Evolutionary conservation across 495 filamentous ascomycete genomes (phyloP).

Genomic region (Podospora appendiculata): DNA sequence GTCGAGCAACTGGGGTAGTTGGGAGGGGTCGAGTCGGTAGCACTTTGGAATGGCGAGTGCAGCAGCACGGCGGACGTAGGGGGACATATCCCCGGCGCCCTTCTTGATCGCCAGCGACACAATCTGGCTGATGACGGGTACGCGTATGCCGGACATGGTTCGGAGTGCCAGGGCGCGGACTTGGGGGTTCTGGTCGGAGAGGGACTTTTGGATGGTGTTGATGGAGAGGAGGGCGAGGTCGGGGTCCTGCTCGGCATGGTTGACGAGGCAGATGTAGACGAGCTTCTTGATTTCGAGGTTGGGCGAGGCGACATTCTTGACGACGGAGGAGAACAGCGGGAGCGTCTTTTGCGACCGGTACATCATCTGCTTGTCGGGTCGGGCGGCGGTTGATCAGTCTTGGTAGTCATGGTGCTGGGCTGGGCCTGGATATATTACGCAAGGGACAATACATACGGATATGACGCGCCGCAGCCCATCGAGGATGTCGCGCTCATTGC

Average conservation of each 20-base stretch:
- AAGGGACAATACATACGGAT: slow-evolving; percentile 50
- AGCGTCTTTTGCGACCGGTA: slow-evolving; percentile 77
- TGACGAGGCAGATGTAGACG: slow-evolving; percentile 94
- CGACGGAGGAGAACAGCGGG: slow-evolving; percentile 84
- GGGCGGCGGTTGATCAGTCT: not conserved
- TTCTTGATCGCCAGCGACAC: slow-evolving; percentile 93
- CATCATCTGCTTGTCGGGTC: slow-evolving; percentile 61
- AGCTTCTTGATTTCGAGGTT: slow-evolving; percentile 93
- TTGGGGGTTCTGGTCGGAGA: slow-evolving; percentile 85
- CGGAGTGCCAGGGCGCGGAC: slow-evolving; percentile 84
- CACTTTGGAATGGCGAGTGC: slow-evolving; percentile 97
- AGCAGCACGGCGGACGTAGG: slow-evolving; percentile 85
- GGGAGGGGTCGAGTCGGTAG: slow-evolving; percentile 84
- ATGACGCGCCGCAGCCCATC: slow-evolving; percentile 89
- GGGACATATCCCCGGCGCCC: slow-evolving; percentile 87
- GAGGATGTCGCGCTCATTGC: slow-evolving; percentile 85
- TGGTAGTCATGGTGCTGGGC: too few relatives aligned
- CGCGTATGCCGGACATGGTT: slow-evolving; percentile 91
- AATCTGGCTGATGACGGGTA: slow-evolving; percentile 97
- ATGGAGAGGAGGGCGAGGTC: slow-evolving; percentile 93
- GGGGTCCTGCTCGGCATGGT: slow-evolving; percentile 90
- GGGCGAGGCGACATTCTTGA: slow-evolving; percentile 91
- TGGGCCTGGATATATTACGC: too few relatives aligned
- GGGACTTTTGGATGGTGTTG: slow-evolving; percentile 96
- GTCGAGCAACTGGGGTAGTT: slow-evolving; percentile 73